A percentile compares a stretch with the other conserved stretches of the same genome.
phyloP scores from a whole-genome alignment of 2,329 filamentous ascomycete species.

The Seiridium unicorne region DNA sequence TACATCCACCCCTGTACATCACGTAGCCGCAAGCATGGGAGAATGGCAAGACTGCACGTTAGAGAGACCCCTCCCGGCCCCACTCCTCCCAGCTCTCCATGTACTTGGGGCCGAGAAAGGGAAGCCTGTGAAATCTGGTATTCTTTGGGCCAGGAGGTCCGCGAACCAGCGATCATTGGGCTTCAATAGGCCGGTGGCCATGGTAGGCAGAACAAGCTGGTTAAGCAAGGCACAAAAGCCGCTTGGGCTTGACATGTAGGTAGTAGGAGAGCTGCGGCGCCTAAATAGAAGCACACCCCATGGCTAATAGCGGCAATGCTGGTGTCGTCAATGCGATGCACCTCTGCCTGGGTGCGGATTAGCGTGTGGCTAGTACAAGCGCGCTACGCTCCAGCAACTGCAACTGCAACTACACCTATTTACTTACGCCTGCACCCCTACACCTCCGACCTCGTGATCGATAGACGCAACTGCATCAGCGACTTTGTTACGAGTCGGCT shows the following conservation, averaged over 20 bases:
- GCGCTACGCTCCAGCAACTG: not conserved
- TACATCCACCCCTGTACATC: too few relatives aligned
- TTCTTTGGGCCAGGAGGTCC: too few relatives aligned
- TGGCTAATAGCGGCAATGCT: not conserved
- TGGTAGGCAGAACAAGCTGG: not conserved
- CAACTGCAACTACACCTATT: not conserved
- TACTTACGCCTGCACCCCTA: too few relatives aligned
- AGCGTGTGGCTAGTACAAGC: not conserved
- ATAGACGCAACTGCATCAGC: constrained; percentile 8
- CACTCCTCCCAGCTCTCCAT: too few relatives aligned
- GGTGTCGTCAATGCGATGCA: not conserved
- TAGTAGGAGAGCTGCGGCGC: not conserved
- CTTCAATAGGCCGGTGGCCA: too few relatives aligned
- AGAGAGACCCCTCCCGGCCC: too few relatives aligned
- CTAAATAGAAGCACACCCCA: not conserved
- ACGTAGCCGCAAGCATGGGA: too few relatives aligned
- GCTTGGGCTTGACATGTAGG: not conserved
- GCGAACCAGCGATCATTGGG: too few relatives aligned
- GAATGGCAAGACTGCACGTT: too few relatives aligned
- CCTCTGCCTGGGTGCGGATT: too few relatives aligned
- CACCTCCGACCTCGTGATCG: constrained; percentile 13
- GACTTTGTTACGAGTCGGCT: not conserved
- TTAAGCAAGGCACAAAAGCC: not conserved
- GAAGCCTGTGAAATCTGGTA: too few relatives aligned
- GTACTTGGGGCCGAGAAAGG: too few relatives aligned